phyloP scores from a whole-genome alignment of 495 filamentous ascomycete genomes.

The Penicillium soppii region DNA sequence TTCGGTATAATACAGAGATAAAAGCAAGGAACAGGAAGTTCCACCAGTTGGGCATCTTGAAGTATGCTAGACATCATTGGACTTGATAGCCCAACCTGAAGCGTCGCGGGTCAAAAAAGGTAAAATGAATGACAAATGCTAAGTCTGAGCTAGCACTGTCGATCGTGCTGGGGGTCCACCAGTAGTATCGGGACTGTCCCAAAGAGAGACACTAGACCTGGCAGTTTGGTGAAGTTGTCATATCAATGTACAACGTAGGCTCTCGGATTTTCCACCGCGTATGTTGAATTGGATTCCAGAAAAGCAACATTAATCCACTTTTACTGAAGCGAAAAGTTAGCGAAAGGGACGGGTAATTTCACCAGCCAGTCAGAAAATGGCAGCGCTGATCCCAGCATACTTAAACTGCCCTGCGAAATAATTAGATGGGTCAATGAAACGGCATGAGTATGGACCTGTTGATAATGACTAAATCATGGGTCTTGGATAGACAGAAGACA shows the following conservation, averaged over 20 bases:
- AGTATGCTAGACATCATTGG: constrained; percentile 19
- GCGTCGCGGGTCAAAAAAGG: constrained; percentile 7
- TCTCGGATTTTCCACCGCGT: background rate
- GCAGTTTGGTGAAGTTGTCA: background rate
- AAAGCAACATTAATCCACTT: background rate
- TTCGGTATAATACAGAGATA: background rate
- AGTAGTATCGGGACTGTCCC: constrained; percentile 13
- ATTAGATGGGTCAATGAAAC: no score
- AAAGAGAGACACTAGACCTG: background rate
- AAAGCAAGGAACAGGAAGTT: background rate
- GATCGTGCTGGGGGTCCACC: constrained; percentile 21
- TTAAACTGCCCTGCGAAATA: no score
- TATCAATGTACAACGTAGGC: background rate
- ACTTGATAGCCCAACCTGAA: constrained; percentile 10
- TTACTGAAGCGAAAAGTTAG: no score
- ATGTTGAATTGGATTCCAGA: background rate
- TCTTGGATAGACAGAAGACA: no score
- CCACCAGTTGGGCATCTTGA: constrained; percentile 10
- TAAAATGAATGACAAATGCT: constrained; percentile 20
- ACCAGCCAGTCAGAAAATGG: no score
- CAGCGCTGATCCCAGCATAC: no score
- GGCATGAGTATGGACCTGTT: no score
- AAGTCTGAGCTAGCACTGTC: constrained; percentile 20
- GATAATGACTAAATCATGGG: no score
- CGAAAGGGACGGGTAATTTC: no score